These are phyloP conservation scores for Ophiocordyceps australis DNA, from an alignment of 2,329 filamentous ascomycete species.

Conservation along the genomic window DNA sequence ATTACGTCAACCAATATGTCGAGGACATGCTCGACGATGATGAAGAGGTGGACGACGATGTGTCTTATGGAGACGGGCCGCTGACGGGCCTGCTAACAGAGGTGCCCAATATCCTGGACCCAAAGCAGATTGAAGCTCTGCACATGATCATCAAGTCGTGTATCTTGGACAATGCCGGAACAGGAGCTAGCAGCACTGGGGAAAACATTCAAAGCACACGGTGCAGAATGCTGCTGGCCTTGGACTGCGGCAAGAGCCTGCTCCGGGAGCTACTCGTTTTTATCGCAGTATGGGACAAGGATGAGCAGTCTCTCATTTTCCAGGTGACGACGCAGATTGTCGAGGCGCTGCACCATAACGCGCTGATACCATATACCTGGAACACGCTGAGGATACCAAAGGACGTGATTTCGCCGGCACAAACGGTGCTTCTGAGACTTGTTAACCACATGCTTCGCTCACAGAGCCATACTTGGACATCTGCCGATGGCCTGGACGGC, in stretches of 20 bases:
- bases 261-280: slow-evolving; percentile 85
- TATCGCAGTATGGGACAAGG: slow-evolving; percentile 91
- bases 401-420: slow-evolving; percentile 88
- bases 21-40: slow-evolving; percentile 43
- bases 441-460: slow-evolving; percentile 74
- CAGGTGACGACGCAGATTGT: slow-evolving; percentile 94
- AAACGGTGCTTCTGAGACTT: slow-evolving; percentile 81
- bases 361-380: slow-evolving; percentile 81
- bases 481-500: slow-evolving; percentile 30
- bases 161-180: slow-evolving; percentile 67
- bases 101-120: slow-evolving; percentile 83
- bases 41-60: slow-evolving; percentile 56
- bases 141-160: slow-evolving; percentile 97
- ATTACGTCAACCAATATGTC: slow-evolving; percentile 24
- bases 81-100: slow-evolving; percentile 77
- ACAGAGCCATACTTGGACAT: slow-evolving; percentile 21
- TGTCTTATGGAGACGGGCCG: slow-evolving; percentile 63
- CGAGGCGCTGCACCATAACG: slow-evolving; percentile 78
- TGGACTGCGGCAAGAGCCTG: slow-evolving; percentile 80
- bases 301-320: slow-evolving; percentile 86
- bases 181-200: slow-evolving; percentile 44
- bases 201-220: slow-evolving; percentile 81
- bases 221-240: slow-evolving; percentile 74
- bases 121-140: slow-evolving; percentile 85
- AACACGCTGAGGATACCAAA: slow-evolving; percentile 82